phyloP scores from a whole-genome alignment of 768 basidiomycete genomes.

The Pleurotus platypus region DNA sequence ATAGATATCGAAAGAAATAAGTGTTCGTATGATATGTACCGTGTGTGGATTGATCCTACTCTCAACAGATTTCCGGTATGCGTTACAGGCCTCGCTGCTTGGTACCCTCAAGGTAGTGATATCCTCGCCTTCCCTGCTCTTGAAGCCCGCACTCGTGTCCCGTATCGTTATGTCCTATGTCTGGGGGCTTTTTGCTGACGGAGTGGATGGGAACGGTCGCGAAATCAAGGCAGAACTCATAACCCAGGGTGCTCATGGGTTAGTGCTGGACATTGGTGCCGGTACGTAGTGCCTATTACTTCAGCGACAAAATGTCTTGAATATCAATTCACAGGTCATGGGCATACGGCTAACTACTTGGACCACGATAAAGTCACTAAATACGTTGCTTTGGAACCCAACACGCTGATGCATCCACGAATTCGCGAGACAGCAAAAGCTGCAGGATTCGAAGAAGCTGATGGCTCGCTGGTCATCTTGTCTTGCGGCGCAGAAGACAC shows the following conservation, averaged over 20 bases:
- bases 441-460: slow-evolving; percentile 49
- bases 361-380: slow-evolving; percentile 48
- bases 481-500: slow-evolving; percentile 63
- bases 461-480: slow-evolving; percentile 55
- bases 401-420: slow-evolving; percentile 49
- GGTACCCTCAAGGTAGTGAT: slow-evolving; percentile 44
- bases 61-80: slow-evolving; percentile 13
- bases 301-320: slow-evolving; percentile 6
- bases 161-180: slow-evolving; percentile 52
- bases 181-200: slow-evolving; percentile 49
- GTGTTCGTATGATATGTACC: too few relatives aligned
- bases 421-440: slow-evolving; percentile 46
- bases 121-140: slow-evolving; percentile 37
- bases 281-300: slow-evolving; percentile 31
- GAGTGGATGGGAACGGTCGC: slow-evolving; percentile 38
- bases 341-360: slow-evolving; percentile 62
- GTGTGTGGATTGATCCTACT: too few relatives aligned
- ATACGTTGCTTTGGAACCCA: slow-evolving; percentile 76
- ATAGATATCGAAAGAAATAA: too few relatives aligned
- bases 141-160: slow-evolving; percentile 43
- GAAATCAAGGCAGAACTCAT: slow-evolving; percentile 45
- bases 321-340: slow-evolving; percentile 42
- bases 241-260: slow-evolving; percentile 49
- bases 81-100: slow-evolving; percentile 31
- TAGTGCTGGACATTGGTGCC: slow-evolving; percentile 67